Base-by-base conservation (phyloP, 257 asterid species). In the Capsicum pubescens region DNA sequence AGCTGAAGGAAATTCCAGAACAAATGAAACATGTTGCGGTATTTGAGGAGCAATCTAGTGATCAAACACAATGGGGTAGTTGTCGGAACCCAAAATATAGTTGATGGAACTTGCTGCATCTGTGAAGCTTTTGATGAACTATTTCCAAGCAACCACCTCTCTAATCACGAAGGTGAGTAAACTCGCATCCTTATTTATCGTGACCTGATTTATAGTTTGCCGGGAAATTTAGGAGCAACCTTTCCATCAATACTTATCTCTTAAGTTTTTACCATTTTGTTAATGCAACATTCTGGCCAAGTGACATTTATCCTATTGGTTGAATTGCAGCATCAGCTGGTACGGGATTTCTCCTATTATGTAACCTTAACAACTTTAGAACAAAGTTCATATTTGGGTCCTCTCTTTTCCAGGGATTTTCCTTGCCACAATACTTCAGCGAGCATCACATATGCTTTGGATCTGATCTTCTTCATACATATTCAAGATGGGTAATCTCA, bases 281-380 rank as follows among this genome's bases (percentile, higher is more conserved):
- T 36, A 57, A n/a, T 36, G 58, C 59, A 46, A 72, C 10, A 2
- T 70, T 5, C 14, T 64, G 26, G 8, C 63, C 77, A 68, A 52
- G 14, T 2, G 48, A 14, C 32, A 77, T 77, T 54, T 54, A 8
- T 7, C 9, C 46, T 48, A 1, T 32, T 54, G 6, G 39, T 32
- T 16, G 48, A 82, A 50, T 44, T 85, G 89, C 92, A 93, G 98
- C 94, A 50, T 91, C 97, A 39, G 97, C 94, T 67, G 98, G 98
- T 9, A 82, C 93, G 19, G 97, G 94, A 14, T 89, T 86, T 69
- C 97, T 95, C 66, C 98, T 93, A 64, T 95, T 91, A 89, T 95
- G 98, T 84, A 93, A 95, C 91, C 89, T 95, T 21, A 92, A 93
- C 91, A 95, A 92, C 86, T 93, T 91, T 88, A 89, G 98, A 70